These are phyloP conservation scores for Bruguiera sexangula DNA, from an alignment of 345 rosid genomes.

Conservation along the genomic window DNA sequence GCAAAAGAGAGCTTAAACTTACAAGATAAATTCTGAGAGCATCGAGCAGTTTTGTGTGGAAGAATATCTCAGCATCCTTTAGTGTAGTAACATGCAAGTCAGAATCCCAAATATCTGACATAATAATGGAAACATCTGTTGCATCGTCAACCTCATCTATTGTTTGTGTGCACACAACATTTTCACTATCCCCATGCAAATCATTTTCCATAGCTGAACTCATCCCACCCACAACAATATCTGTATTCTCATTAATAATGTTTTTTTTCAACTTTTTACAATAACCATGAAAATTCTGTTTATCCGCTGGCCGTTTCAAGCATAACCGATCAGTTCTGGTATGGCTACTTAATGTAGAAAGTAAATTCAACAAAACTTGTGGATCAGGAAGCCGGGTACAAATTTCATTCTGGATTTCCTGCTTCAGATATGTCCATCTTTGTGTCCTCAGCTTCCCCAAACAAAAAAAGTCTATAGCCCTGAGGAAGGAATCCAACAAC, in stretches of 20 bases:
- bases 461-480: constrained; percentile 38
- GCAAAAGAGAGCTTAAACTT: constrained; percentile 25
- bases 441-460: constrained; percentile 27
- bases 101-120: constrained; percentile 68
- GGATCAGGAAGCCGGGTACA: constrained; percentile 71
- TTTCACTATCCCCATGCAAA: constrained; percentile 33
- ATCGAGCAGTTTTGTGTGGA: constrained; percentile 70
- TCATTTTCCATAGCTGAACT: constrained; percentile 31
- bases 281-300: constrained; percentile 20
- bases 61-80: constrained; percentile 58
- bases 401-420: constrained; percentile 62
- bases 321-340: constrained; percentile 24
- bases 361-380: constrained; percentile 62
- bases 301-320: constrained; percentile 51
- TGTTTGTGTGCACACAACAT: constrained; percentile 25
- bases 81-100: constrained; percentile 35
- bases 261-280: constrained; percentile 42
- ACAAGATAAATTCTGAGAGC: constrained; percentile 70
- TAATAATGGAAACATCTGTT: constrained; percentile 41
- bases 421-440: constrained; percentile 47
- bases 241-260: constrained; percentile 38
- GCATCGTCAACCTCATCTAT: constrained; percentile 36
- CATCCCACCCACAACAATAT: constrained; percentile 62
- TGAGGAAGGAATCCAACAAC: constrained; percentile 58
- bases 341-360: constrained; percentile 48